Conservation (phyloP, 768 basidiomycete genomes). For the Suillus occidentalis region DNA sequence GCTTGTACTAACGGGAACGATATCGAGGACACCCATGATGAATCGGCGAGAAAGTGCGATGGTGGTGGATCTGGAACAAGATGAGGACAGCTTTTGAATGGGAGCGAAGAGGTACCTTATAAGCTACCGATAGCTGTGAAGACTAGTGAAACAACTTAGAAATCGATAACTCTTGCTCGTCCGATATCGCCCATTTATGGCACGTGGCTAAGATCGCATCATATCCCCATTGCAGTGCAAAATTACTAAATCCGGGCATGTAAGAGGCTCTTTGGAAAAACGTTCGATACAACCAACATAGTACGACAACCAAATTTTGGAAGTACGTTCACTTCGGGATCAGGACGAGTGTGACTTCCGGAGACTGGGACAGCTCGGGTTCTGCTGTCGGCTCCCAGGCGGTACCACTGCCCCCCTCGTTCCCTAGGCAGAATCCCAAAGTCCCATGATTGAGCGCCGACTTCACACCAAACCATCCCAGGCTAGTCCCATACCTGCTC, state of each 20-base stretch:
- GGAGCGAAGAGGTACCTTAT: conserved; percentile 8
- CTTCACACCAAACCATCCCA: conserved; percentile 12
- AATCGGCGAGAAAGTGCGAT: neutral
- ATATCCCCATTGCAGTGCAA: neutral
- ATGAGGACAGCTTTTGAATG: neutral
- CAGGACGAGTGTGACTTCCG: neutral
- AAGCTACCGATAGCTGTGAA: conserved; percentile 3
- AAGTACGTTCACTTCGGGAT: neutral
- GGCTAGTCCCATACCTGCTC: conserved; percentile 9
- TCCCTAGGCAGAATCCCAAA: conserved; percentile 1
- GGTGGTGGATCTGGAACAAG: conserved; percentile 8
- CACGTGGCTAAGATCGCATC: conserved; percentile 1
- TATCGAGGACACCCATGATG: conserved; percentile 77
- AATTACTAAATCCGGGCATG: neutral
- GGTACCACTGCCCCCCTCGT: conserved; percentile 5
- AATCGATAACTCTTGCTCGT: conserved; percentile 6
- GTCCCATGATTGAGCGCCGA: conserved; percentile 1
- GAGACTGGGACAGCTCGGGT: neutral
- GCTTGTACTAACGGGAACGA: conserved; percentile 68
- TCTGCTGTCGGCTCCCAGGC: conserved; percentile 5
- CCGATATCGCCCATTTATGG: conserved; percentile 1
- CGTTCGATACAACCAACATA: neutral
- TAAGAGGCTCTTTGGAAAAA: neutral
- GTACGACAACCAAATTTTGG: neutral
- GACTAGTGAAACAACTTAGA: conserved; percentile 2